Evolutionary conservation across 2,329 filamentous ascomycete species (phyloP), one percentile per base, ranked within the genome.

Genomic region (Aspergillus amoenus): DNA sequence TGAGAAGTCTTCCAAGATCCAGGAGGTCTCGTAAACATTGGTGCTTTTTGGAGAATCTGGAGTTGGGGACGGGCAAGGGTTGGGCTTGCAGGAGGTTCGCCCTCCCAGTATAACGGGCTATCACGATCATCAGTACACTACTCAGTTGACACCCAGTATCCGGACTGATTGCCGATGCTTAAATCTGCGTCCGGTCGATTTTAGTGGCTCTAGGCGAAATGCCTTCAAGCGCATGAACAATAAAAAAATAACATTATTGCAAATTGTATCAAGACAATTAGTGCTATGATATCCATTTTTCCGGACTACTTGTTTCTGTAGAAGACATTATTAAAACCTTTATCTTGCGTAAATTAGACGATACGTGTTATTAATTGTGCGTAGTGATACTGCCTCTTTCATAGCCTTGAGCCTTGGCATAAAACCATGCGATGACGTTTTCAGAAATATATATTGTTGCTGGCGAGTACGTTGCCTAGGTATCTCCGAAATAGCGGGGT

Each of bases 1-100:
- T 65, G 75, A 62, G 53, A 73, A 74, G 65, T 65, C 70, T 53
- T 65, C 70, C 53, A 75, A 74, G 68, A 71, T 74, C 56, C 66
- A 74, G 64, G 72, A 75, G 64, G 58, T 74, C 46, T 66, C 67
- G 55, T 74, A 72, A 65, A 63, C 55, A 22, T 41, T 56, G 46
- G 21, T 52, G 27, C 32, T 64, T 49, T 55, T 57, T 61, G 58
- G 56, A 63, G 63, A 57, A 52, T 53, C 62, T 65, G 61, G 65
- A 50, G 30, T 44, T 54, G 32, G 44, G 39, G 30, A 13, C 13
- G 21, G 43, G 24, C 30, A 27, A 43, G 39, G 30, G 18, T 30
- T 27, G 18, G 27, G 40, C 5, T 11, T 32, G 39, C 4, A 50
- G 24, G 12, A 22, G n/a, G 22, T 43, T 9, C 27, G 41, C 40